A percentile compares a stretch with the other conserved stretches of the same genome.
These are phyloP conservation scores for Canavalia ensiformis DNA, from an alignment of 306 rosid species.

Conservation along the genomic window DNA sequence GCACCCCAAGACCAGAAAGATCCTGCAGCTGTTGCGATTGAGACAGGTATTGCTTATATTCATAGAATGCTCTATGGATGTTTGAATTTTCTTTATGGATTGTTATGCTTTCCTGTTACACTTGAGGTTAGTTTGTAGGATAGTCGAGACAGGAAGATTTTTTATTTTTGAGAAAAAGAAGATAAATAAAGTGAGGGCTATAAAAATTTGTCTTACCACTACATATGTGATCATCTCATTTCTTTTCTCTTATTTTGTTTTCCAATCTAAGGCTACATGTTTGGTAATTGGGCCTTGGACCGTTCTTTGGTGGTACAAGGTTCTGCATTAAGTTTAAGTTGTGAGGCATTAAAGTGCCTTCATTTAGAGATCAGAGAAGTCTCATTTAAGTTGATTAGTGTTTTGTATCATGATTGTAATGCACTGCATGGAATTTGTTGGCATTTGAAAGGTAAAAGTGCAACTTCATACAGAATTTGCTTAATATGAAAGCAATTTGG, in stretches of 20 bases:
- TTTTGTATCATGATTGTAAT: not conserved
- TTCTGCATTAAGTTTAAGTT: not conserved
- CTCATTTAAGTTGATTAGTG: too few species aligned
- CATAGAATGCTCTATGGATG: not conserved
- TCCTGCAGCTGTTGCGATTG: conserved; percentile 85
- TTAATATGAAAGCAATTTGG: not conserved
- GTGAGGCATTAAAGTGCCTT: not conserved
- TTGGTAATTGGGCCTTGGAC: not conserved
- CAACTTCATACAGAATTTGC: not conserved
- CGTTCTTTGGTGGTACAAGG: not conserved
- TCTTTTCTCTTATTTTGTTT: not conserved
- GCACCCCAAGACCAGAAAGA: conserved; percentile 83
- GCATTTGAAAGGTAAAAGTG: not conserved
- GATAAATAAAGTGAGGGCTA: not conserved
- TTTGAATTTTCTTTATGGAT: not conserved
- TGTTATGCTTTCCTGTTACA: not conserved
- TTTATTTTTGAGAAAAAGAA: not conserved
- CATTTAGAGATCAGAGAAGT: not conserved
- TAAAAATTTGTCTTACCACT: too few species aligned
- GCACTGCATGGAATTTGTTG: not conserved
- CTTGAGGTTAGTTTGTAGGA: not conserved
- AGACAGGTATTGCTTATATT: conserved; percentile 67
- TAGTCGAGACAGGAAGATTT: not conserved
- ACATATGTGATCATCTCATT: too few species aligned
- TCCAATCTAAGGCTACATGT: not conserved